phyloP scores from a whole-genome alignment of 2,329 filamentous ascomycete species.

The Apiospora phragmitis region DNA sequence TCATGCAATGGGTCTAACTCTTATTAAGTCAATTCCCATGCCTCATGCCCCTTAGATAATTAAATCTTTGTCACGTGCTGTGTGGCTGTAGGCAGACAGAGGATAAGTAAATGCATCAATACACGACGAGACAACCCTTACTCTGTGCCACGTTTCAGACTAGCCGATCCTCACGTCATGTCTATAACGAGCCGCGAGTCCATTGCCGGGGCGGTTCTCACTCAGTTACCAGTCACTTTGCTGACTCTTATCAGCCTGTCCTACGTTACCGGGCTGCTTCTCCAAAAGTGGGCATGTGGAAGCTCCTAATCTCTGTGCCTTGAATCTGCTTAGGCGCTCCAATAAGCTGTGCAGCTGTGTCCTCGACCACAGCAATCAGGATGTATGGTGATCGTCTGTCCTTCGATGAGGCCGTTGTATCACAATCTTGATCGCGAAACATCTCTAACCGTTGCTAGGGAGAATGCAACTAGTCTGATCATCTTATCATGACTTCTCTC shows the following conservation, averaged over 20 bases:
- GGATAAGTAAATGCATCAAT: background rate
- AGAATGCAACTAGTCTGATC: background rate
- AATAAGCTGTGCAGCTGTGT: background rate
- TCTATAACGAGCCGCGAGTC: background rate
- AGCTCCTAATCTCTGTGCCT: background rate
- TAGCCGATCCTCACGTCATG: slow-evolving; percentile 9
- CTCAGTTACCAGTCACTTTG: background rate
- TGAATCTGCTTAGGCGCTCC: background rate
- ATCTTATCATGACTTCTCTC: background rate
- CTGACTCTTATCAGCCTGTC: background rate
- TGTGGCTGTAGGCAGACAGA: background rate
- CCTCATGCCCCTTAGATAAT: background rate
- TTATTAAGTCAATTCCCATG: background rate
- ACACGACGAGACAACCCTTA: background rate
- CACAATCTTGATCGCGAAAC: background rate
- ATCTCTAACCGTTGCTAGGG: background rate
- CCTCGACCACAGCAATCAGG: background rate
- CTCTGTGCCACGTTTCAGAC: slow-evolving; percentile 4
- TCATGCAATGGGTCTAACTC: background rate
- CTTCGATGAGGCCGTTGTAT: background rate
- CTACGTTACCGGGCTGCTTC: background rate
- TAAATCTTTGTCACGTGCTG: background rate
- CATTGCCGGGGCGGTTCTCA: background rate
- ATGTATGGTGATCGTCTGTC: background rate
- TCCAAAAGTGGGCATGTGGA: background rate